Evolutionary conservation across 495 filamentous ascomycete genomes (phyloP).

Genomic region (Penicillium lividum): DNA sequence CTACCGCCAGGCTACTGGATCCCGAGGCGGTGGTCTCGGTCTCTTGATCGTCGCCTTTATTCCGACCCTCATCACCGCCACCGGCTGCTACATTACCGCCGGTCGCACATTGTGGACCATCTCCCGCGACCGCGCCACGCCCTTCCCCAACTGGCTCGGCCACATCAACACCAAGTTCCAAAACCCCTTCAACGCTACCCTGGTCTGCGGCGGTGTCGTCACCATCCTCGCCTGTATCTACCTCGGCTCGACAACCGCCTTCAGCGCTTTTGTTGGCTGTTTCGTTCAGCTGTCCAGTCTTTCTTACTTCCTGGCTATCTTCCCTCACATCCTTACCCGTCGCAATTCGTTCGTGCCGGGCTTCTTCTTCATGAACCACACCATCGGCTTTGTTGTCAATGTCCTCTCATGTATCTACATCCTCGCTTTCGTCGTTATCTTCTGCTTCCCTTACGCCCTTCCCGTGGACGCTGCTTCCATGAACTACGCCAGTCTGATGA

Average conservation of each 20-base stretch:
- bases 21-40: conserved; percentile 56
- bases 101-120: conserved; percentile 88
- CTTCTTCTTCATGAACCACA: conserved; percentile 66
- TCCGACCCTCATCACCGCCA: conserved; percentile 58
- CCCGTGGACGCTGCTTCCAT: conserved; percentile 59
- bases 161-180: conserved; percentile 47
- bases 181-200: conserved; percentile 68
- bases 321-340: conserved; percentile 67
- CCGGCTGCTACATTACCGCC: conserved; percentile 72
- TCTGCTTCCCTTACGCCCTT: conserved; percentile 70
- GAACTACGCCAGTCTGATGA: conserved; percentile 73
- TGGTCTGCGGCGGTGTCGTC: conserved; percentile 59
- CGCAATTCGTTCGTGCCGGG: conserved; percentile 65
- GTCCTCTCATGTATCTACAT: conserved; percentile 63
- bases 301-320: conserved; percentile 75
- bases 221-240: conserved; percentile 75
- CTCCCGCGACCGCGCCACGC: conserved; percentile 66
- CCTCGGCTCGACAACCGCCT: conserved; percentile 70
- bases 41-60: conserved; percentile 67
- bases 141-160: conserved; percentile 42
- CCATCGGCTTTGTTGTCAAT: conserved; percentile 62
- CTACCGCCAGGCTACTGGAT: conserved; percentile 76
- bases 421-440: conserved; percentile 69
- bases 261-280: conserved; percentile 74
- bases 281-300: conserved; percentile 67